Evolutionary conservation across 2,329 filamentous ascomycete species (phyloP).

Genomic region (Cladobotryum mycophilum): DNA sequence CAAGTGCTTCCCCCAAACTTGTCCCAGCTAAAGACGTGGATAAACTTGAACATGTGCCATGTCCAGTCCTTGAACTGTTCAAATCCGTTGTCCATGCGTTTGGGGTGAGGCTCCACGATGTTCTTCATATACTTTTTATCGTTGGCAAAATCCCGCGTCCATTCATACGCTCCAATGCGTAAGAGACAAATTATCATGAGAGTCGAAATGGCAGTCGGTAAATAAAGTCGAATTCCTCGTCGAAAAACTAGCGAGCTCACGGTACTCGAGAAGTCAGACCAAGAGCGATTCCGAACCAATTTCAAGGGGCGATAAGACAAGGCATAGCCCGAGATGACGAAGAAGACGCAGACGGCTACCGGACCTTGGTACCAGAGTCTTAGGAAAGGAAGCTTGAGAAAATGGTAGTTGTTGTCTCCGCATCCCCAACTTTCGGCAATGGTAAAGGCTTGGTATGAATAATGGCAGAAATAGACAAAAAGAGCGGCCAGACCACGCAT

Average conservation of each 20-base stretch:
- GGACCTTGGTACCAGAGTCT: slow-evolving; percentile 50
- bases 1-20: slow-evolving; percentile 40
- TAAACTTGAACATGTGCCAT: slow-evolving; percentile 41
- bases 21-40: slow-evolving; percentile 47
- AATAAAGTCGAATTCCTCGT: slow-evolving; percentile 44
- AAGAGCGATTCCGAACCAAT: slow-evolving; percentile 32
- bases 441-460: slow-evolving; percentile 45
- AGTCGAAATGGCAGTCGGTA: slow-evolving; percentile 46
- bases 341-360: slow-evolving; percentile 55
- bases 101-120: slow-evolving; percentile 43
- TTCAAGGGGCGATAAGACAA: slow-evolving; percentile 49
- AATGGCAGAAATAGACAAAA: slow-evolving; percentile 52
- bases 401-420: slow-evolving; percentile 36
- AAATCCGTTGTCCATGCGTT: slow-evolving; percentile 28
- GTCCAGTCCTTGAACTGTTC: slow-evolving; percentile 42
- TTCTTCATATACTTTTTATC: slow-evolving; percentile 41
- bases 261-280: slow-evolving; percentile 35
- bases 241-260: slow-evolving; percentile 48
- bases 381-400: slow-evolving; percentile 48
- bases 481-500: slow-evolving; percentile 51
- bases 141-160: slow-evolving; percentile 39
- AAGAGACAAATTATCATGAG: slow-evolving; percentile 40
- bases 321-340: slow-evolving; percentile 57
- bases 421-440: slow-evolving; percentile 47
- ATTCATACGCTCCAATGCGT: slow-evolving; percentile 41